Evolutionary conservation across 805 yeast genomes (phyloP).

Genomic region (Candida nitratophila): DNA sequence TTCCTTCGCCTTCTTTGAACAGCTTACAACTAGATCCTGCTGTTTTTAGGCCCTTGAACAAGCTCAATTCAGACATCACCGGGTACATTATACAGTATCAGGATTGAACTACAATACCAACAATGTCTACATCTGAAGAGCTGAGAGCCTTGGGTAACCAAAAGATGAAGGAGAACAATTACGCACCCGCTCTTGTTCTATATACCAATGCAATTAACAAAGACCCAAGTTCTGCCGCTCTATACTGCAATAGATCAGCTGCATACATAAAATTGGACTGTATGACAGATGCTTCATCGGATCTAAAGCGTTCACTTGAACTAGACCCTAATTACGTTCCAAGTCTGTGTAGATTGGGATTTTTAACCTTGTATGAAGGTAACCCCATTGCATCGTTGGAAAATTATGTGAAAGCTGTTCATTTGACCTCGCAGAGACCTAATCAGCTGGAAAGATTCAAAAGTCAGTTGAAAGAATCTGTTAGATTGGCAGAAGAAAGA

Average conservation of each 20-base stretch:
- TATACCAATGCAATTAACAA: constrained; percentile 30
- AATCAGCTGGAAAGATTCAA: constrained; percentile 17
- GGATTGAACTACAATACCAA: too few species aligned
- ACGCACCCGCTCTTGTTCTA: constrained; percentile 26
- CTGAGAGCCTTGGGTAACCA: constrained; percentile 22
- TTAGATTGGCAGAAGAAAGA: constrained; percentile 21
- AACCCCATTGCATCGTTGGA: constrained; percentile 28
- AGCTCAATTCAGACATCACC: too few species aligned
- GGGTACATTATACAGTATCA: too few species aligned
- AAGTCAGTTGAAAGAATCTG: constrained; percentile 19
- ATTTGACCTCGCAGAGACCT: constrained; percentile 11
- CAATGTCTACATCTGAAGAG: constrained; percentile 1
- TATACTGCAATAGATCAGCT: constrained; percentile 35
- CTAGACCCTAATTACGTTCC: constrained; percentile 29
- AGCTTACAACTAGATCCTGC: too few species aligned
- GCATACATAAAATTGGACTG: constrained; percentile 28
- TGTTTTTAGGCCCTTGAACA: too few species aligned
- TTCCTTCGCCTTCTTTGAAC: too few species aligned
- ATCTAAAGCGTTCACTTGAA: constrained; percentile 24
- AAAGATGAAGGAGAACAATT: constrained; percentile 18
- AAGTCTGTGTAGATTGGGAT: constrained; percentile 33
- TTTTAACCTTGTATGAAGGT: constrained; percentile 28
- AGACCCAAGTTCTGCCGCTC: constrained; percentile 26
- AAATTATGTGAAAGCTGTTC: constrained; percentile 29
- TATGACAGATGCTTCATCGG: constrained; percentile 29